A percentile compares a stretch with the other conserved stretches of the same genome.
These are phyloP conservation scores for Astrothelium macrocarpum DNA, from an alignment of 495 filamentous ascomycete genomes.

Conservation along the genomic window DNA sequence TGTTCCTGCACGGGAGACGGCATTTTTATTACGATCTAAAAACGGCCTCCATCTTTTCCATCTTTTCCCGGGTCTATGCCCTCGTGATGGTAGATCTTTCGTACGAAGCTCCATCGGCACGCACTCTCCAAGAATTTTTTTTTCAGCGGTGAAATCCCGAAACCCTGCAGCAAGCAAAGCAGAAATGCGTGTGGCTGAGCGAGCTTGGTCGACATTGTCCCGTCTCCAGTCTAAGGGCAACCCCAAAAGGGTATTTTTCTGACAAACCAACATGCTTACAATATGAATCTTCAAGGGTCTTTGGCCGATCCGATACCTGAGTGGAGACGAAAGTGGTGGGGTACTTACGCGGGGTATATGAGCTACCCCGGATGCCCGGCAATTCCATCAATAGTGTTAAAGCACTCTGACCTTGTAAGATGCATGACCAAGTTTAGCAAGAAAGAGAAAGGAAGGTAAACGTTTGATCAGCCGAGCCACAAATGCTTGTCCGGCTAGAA, in stretches of 20 bases:
- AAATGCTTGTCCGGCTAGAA: neutral
- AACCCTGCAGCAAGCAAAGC: neutral
- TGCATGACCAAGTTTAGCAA: neutral
- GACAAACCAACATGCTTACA: neutral
- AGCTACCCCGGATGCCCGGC: neutral
- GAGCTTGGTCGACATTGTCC: neutral
- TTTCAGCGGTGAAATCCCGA: neutral
- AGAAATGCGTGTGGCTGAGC: neutral
- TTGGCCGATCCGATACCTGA: neutral
- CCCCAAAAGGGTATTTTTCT: neutral
- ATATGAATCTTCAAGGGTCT: neutral
- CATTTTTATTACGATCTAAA: neutral
- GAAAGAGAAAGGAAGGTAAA: neutral
- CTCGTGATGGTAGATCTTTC: conserved; percentile 1
- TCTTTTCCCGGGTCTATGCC: neutral
- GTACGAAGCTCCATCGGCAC: neutral
- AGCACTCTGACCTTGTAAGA: neutral
- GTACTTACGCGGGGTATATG: neutral
- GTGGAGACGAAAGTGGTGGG: neutral
- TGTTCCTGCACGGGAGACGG: no score
- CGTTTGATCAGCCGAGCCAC: neutral
- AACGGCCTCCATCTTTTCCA: neutral
- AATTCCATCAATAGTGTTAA: neutral
- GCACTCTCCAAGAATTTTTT: neutral
- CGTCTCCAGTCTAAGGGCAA: neutral